Percentiles rank a stretch among this genome's conserved stretches.
Conservation (phyloP, 192 early-diverging fungal species). For the Pilobolus umbonatus region DNA sequence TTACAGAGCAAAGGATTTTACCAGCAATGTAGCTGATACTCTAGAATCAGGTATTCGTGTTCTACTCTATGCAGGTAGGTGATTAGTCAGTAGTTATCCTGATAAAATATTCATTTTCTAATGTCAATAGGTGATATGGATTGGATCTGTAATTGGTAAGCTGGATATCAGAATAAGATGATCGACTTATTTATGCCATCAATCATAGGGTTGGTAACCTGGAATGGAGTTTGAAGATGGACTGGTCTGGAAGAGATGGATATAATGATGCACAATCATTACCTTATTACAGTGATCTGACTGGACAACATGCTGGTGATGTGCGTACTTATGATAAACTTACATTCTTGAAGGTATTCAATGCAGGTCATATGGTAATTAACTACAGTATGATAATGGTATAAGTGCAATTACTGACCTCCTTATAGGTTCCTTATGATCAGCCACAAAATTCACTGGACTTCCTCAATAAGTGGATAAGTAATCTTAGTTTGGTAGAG, state of each 20-base stretch:
- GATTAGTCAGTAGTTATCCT: background rate
- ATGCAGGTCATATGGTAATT: slow-evolving; percentile 77
- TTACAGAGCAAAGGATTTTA: slow-evolving; percentile 19
- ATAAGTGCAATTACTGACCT: background rate
- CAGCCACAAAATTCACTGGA: slow-evolving; percentile 74
- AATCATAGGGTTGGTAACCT: slow-evolving; percentile 68
- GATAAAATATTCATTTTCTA: background rate
- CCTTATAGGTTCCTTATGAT: slow-evolving; percentile 68
- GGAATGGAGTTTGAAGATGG: slow-evolving; percentile 80
- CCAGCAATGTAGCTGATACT: slow-evolving; percentile 31
- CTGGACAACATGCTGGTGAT: slow-evolving; percentile 58
- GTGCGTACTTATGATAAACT: slow-evolving; percentile 62
- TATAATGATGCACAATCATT: slow-evolving; percentile 64
- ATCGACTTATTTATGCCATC: background rate
- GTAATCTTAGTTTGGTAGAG: background rate
- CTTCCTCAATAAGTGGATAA: slow-evolving; percentile 82
- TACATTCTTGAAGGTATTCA: slow-evolving; percentile 79
- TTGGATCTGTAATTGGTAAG: slow-evolving; percentile 34
- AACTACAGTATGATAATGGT: background rate
- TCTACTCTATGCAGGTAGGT: slow-evolving; percentile 77
- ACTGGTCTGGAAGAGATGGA: slow-evolving; percentile 73
- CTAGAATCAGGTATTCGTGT: slow-evolving; percentile 79
- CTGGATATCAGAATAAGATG: background rate
- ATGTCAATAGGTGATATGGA: slow-evolving; percentile 26
- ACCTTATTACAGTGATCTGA: slow-evolving; percentile 49